These are phyloP conservation scores for Saturnispora silvae DNA, from an alignment of 805 yeast genomes.

Conservation along the genomic window DNA sequence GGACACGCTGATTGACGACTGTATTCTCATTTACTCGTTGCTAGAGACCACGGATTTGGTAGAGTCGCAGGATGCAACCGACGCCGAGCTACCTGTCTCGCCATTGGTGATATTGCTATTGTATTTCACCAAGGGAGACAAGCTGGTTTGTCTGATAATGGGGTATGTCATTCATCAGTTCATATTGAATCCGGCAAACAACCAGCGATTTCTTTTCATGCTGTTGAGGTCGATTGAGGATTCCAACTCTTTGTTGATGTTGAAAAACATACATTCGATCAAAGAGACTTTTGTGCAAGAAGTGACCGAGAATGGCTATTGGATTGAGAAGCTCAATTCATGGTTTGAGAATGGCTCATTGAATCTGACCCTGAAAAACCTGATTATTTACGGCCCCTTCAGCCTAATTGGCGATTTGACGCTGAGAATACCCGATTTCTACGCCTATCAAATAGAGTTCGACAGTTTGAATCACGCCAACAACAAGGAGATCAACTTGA, in stretches of 20 bases:
- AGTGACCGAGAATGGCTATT: background rate
- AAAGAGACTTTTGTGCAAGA: background rate
- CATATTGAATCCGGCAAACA: background rate
- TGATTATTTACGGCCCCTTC: conserved; percentile 5
- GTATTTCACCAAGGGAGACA: conserved; percentile 3
- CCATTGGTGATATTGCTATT: conserved; percentile 1
- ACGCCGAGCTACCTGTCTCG: background rate
- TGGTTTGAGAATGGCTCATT: background rate
- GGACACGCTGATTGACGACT: background rate
- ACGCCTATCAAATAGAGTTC: conserved; percentile 1
- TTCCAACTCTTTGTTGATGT: too few species aligned
- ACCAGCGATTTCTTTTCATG: background rate
- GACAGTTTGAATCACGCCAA: background rate
- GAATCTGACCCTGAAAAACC: background rate
- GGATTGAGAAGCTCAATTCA: background rate
- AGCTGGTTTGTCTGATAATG: background rate
- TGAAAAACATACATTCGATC: background rate
- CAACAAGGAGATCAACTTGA: background rate
- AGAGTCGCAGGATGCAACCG: too few species aligned
- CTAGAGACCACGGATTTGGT: background rate
- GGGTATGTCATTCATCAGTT: conserved; percentile 3
- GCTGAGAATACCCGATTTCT: background rate
- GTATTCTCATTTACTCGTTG: conserved; percentile 1
- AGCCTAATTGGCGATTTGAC: conserved; percentile 1
- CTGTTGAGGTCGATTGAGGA: conserved; percentile 5